Base-by-base conservation (phyloP, 1,139 yeast species). In the Pichia sp. region DNA sequence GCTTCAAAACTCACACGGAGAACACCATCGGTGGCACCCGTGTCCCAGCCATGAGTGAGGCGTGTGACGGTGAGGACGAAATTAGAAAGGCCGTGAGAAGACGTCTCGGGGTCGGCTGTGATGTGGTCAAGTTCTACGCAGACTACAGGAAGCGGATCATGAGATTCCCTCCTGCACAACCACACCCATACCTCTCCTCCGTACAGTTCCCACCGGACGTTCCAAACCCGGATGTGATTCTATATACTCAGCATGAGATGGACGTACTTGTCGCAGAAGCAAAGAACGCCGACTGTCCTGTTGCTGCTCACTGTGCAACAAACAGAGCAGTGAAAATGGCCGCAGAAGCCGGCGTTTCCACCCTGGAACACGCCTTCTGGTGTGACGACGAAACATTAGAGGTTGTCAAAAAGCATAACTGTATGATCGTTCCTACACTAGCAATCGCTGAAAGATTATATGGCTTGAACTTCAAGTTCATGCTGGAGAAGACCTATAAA, bases 231-330 rank as follows among this genome's bases (percentile, higher is more conserved):
- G 66, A 64, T 45, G 61, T 63, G 16, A 60, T 64, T 10, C 46
- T 63, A 3, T 64, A 61, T 51, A 62, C 67, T 1, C 67, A 63
- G 49, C 51, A 60, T 46, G 67, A 64, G 52, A 64, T 64, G 67
- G 50, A 64, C 46, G 63, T 61, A 5, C 27, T 64, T 8, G 59
- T 59, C 14, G 65, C 63, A 44, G 67, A 64, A 43, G 65, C 66
- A 0, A 46, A 44, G n/a, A 63, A 61, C 53, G 64, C 65, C 6
- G 52, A 56, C 3, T 64, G 67, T 52, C 63, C 66, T 0, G 64
- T 62, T 9, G 66, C 67, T 0, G 67, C 66, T 2, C 67, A 64
- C 46, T 64, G 67, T 56, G 66, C 63, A 1, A 60, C 65, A 6
- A 63, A 63, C 41, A 58, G 58, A 14, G 64, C 63, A 12, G 64